Evolutionary conservation across 2,329 filamentous ascomycete genomes (phyloP).

Genomic region (Botrytis hyacinthi): DNA sequence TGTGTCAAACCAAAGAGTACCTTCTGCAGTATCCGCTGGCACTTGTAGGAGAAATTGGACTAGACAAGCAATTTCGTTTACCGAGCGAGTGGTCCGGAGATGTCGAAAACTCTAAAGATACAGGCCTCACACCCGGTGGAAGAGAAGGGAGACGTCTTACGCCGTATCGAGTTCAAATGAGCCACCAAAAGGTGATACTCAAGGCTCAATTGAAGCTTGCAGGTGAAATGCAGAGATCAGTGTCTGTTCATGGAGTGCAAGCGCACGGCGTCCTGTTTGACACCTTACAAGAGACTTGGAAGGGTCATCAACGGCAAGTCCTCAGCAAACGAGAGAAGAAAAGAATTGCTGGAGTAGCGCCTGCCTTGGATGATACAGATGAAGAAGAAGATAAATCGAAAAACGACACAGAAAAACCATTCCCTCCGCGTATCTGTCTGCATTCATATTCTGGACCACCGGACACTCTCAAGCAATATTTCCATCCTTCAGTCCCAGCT

Average conservation of each 20-base stretch:
- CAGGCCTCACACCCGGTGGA: conserved; percentile 62
- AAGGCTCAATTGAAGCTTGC: conserved; percentile 69
- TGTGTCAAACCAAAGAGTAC: conserved; percentile 54
- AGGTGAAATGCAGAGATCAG: conserved; percentile 68
- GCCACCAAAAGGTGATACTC: conserved; percentile 67
- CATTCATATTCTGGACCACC: conserved; percentile 86
- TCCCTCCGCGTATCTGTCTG: conserved; percentile 84
- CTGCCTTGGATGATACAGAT: conserved; percentile 40
- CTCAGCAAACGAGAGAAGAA: conserved; percentile 58
- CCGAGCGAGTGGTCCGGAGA: conserved; percentile 56
- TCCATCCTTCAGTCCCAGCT: conserved; percentile 68
- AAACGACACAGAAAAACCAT: conserved; percentile 54
- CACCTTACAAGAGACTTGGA: conserved; percentile 63
- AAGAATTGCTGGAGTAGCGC: conserved; percentile 43
- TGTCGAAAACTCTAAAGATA: conserved; percentile 44
- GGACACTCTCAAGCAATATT: conserved; percentile 75
- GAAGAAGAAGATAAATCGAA: conserved; percentile 37
- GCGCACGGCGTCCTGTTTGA: conserved; percentile 63
- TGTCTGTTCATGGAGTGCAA: conserved; percentile 67
- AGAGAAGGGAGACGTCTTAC: conserved; percentile 67
- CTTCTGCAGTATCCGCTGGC: conserved; percentile 60
- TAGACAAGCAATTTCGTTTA: conserved; percentile 75
- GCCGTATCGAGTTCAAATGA: conserved; percentile 63
- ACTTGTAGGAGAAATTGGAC: conserved; percentile 72
- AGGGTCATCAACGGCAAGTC: conserved; percentile 63